A percentile compares a stretch with the other conserved stretches of the same genome.
These are phyloP conservation scores for Populus hybrid DNA, from an alignment of 441 rosid genomes.

Conservation along the genomic window DNA sequence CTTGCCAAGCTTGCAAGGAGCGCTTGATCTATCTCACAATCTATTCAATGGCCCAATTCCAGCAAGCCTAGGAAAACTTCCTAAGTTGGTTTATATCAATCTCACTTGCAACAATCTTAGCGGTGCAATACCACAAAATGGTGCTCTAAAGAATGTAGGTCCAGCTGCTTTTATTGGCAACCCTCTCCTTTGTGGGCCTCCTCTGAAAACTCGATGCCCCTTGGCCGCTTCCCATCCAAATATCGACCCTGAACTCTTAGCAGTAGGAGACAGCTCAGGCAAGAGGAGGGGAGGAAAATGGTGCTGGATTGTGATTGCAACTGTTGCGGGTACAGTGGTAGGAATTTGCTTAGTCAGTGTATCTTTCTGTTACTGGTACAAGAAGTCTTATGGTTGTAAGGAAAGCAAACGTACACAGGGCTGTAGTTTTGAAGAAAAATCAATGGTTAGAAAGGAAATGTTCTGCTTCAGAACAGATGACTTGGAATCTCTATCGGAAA, in stretches of 20 bases:
- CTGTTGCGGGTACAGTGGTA: slow-evolving; percentile 49
- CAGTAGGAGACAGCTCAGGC: slow-evolving; percentile 9
- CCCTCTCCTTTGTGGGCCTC: slow-evolving; percentile 74
- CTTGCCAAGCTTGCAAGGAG: slow-evolving; percentile 62
- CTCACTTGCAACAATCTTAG: slow-evolving; percentile 73
- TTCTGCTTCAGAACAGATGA: slow-evolving; percentile 38
- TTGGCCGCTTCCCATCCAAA: slow-evolving; percentile 18
- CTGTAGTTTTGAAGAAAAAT: slow-evolving; percentile 24
- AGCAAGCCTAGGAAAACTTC: slow-evolving; percentile 61
- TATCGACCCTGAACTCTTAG: slow-evolving; percentile 3
- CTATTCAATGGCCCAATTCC: slow-evolving; percentile 67
- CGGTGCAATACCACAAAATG: slow-evolving; percentile 87
- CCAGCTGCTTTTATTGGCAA: slow-evolving; percentile 87
- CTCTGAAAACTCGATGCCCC: slow-evolving; percentile 42
- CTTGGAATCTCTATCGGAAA: slow-evolving; percentile 55
- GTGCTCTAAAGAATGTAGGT: slow-evolving; percentile 68
- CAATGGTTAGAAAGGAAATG: slow-evolving; percentile 41
- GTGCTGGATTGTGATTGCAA: slow-evolving; percentile 39
- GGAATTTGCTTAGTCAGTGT: slow-evolving; percentile 66
- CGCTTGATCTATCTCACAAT: slow-evolving; percentile 84
- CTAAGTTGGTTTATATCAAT: slow-evolving; percentile 75
- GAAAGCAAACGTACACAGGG: slow-evolving; percentile 28
- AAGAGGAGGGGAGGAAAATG: not conserved
- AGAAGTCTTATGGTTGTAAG: slow-evolving; percentile 38
- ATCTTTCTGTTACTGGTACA: slow-evolving; percentile 66